Base-by-base conservation (phyloP, 2,329 filamentous ascomycete genomes). In the Lasiodiplodia theobromae region DNA sequence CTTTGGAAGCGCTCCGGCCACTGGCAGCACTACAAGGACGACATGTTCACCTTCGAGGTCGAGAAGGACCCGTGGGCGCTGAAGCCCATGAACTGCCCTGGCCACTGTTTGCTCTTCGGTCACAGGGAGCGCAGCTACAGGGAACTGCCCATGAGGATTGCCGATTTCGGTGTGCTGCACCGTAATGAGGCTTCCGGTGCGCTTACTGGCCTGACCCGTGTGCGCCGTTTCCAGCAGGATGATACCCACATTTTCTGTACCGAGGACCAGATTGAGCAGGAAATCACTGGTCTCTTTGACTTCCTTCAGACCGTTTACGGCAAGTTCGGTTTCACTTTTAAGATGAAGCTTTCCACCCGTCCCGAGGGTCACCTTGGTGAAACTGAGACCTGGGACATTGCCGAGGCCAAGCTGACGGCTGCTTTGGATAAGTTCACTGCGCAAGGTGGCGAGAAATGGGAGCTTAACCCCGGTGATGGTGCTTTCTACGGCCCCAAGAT, bases 401-500 rank as follows among this genome's bases (percentile, higher is more conserved):
- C 96, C 44, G 96, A 99, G 81, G 86, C 84, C 18, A 93, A 92
- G 78, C 86, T 99, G 63, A 90, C 89, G 76, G 86, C 90, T 70
- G 93, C 94, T 21, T 86, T 99, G 60, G 87, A 96, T 72, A 86
- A 69, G 44, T 69, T 69, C 47, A 86, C 88, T 68, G 82, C 81
- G 23, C 79, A 82, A 58, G 85, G 85, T 65, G 87, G 90, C 70
- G 86, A 89, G 40, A 85, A 89, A 71, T 99, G 96, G 96, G 91
- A 93, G 79, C 85, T 97, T 64, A 97, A 98, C 81, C 91, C 93
- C 70, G 96, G 95, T 68, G 96, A 99, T 75, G 96, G 96, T 77
- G 96, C 96, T 66, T 99, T 98, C 83, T 99, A 99, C 80, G 96
- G 96, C 1, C 96, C 96, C 64, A 99, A 99, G 88, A 97, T 98